Evolutionary conservation across 257 asterid genomes (phyloP).

Genomic region (Forsythia viridissima): DNA sequence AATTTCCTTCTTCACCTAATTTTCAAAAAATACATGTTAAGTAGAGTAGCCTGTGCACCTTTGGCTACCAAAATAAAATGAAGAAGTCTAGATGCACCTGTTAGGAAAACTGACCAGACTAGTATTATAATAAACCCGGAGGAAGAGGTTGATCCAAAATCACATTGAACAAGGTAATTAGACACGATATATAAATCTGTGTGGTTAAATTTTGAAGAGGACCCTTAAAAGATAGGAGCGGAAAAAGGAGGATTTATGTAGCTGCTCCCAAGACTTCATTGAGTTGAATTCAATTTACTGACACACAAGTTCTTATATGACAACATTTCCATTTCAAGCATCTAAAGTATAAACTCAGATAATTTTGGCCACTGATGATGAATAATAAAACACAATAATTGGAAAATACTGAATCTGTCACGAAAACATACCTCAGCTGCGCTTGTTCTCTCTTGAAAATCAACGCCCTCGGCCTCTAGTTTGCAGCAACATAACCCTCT

Average conservation of each 20-base stretch:
- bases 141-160: too few species aligned
- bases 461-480: conserved; percentile 39
- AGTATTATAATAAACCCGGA: too few species aligned
- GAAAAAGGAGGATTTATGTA: too few species aligned
- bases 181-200: not conserved
- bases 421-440: conserved; percentile 53
- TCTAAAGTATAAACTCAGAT: too few species aligned
- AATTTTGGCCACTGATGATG: too few species aligned
- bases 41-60: conserved; percentile 2
- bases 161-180: not conserved
- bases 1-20: conserved; percentile 85
- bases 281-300: too few species aligned
- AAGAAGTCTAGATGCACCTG: too few species aligned
- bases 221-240: not conserved
- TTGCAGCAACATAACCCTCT: conserved; percentile 44
- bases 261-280: too few species aligned
- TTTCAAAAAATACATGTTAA: conserved; percentile 6
- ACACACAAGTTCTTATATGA: too few species aligned
- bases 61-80: not conserved
- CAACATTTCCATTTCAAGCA: too few species aligned
- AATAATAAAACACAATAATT: not conserved
- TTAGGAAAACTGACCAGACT: too few species aligned
- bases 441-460: conserved; percentile 69
- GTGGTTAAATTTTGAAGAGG: not conserved
- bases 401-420: not conserved